A percentile compares a stretch with the other conserved stretches of the same genome.
Evolutionary conservation across 176 grass and related monocot genomes (phyloP).

Genomic region (Guadua angustifolia): DNA sequence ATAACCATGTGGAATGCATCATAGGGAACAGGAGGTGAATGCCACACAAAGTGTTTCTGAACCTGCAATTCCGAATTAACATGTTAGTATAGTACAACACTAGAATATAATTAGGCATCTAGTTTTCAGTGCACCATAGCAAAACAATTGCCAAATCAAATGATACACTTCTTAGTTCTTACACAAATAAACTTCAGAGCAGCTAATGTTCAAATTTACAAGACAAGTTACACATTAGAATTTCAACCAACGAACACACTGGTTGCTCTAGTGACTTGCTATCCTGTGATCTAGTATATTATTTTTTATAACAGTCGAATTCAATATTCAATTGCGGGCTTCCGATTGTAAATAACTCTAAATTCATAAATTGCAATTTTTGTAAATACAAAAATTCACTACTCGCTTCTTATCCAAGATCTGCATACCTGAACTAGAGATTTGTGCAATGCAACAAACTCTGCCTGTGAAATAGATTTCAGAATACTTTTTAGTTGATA

Average conservation of each 20-base stretch:
- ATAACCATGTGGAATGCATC: constrained; percentile 99
- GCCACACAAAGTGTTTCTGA: constrained; percentile 95
- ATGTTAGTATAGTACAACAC: constrained; percentile 29
- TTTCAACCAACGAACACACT: background rate
- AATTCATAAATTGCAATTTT: background rate
- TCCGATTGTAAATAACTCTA: background rate
- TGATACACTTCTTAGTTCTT: background rate
- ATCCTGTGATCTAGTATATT: background rate
- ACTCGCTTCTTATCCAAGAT: constrained; percentile 3
- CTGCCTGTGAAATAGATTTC: constrained; percentile 77
- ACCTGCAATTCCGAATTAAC: constrained; percentile 55
- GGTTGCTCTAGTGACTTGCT: background rate
- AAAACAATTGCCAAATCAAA: constrained; percentile 7
- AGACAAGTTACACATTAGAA: constrained; percentile 9
- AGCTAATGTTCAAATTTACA: constrained; percentile 1
- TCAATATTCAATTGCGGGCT: constrained; percentile 15
- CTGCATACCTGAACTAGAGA: constrained; percentile 65
- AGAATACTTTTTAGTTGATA: constrained; percentile 84
- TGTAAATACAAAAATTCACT: background rate
- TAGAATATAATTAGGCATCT: background rate
- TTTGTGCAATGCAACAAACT: constrained; percentile 78
- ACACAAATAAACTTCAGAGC: background rate
- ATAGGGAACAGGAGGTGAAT: constrained; percentile 81
- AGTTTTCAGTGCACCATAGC: background rate
- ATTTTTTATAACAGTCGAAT: constrained; percentile 1